Conservation (phyloP, 345 rosid genomes). For the Hirschfeldia incana region DNA sequence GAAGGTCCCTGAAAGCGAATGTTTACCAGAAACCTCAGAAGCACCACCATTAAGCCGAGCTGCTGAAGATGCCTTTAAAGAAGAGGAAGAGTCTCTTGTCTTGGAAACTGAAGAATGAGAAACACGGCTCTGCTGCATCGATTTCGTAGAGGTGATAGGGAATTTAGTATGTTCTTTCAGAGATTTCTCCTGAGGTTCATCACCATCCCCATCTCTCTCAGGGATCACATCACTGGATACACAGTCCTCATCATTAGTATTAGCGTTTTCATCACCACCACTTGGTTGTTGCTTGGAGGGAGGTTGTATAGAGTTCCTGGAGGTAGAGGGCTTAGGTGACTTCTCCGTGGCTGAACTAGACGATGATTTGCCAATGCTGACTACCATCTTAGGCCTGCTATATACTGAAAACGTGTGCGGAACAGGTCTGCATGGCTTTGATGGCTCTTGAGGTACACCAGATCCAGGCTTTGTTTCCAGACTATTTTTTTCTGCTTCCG, state of each 20-base stretch:
- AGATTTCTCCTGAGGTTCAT: constrained; percentile 39
- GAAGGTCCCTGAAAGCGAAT: constrained; percentile 46
- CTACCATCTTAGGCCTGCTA: constrained; percentile 45
- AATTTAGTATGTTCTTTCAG: constrained; percentile 50
- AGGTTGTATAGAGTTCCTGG: constrained; percentile 43
- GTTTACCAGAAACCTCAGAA: constrained; percentile 51
- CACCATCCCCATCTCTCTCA: constrained; percentile 49
- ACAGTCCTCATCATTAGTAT: constrained; percentile 44
- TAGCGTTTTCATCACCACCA: constrained; percentile 38
- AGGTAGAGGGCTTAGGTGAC: constrained; percentile 51
- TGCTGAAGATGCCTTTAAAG: constrained; percentile 52
- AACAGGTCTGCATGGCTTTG: constrained; percentile 38
- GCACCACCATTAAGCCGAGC: constrained; percentile 51
- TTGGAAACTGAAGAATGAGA: constrained; percentile 56
- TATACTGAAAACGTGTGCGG: constrained; percentile 39
- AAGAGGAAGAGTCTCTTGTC: constrained; percentile 54
- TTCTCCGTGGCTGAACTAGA: constrained; percentile 42
- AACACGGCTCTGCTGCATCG: constrained; percentile 51
- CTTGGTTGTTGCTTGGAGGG: constrained; percentile 43
- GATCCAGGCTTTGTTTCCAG: constrained; percentile 33
- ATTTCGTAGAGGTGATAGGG: constrained; percentile 45
- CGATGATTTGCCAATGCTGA: constrained; percentile 53
- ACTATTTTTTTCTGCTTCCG: constrained; percentile 43
- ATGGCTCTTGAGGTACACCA: too few species aligned
- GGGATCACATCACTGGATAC: constrained; percentile 44